These are phyloP conservation scores for Corymbia citriodora DNA, from an alignment of 441 rosid species.

Conservation along the genomic window DNA sequence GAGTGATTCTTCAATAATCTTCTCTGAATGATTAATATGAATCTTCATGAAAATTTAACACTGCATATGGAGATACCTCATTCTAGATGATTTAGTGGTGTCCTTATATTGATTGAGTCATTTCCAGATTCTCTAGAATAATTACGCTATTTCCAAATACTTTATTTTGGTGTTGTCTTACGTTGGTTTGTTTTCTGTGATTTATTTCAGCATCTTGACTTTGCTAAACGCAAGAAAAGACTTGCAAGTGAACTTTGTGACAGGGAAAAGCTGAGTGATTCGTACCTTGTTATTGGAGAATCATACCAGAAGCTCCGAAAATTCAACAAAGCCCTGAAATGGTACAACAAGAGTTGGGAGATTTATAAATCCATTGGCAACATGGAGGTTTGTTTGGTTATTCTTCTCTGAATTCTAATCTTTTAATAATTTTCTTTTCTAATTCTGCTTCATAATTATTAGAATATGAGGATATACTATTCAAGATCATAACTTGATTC, in stretches of 20 bases:
- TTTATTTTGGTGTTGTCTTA: neutral
- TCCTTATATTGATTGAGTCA: neutral
- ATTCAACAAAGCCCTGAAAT: constrained; percentile 75
- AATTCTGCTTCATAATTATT: neutral
- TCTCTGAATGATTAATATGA: neutral
- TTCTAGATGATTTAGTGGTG: neutral
- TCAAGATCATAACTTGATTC: neutral
- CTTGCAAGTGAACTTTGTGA: constrained; percentile 66
- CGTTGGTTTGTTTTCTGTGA: neutral
- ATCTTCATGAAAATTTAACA: neutral
- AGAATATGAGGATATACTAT: neutral
- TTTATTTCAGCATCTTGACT: constrained; percentile 59
- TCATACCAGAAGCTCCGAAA: constrained; percentile 83
- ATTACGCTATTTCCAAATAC: neutral
- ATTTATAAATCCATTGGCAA: constrained; percentile 61
- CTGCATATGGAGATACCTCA: neutral
- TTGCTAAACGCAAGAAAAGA: constrained; percentile 74
- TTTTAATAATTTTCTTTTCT: neutral
- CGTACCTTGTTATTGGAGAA: constrained; percentile 77
- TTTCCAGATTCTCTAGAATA: neutral
- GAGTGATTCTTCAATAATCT: neutral
- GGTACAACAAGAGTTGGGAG: constrained; percentile 68
- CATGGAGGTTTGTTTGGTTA: constrained; percentile 64
- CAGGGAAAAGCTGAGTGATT: constrained; percentile 78
- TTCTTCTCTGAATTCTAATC: neutral